Conservation (phyloP, 768 basidiomycete genomes). For the Crepidotus variabilis region DNA sequence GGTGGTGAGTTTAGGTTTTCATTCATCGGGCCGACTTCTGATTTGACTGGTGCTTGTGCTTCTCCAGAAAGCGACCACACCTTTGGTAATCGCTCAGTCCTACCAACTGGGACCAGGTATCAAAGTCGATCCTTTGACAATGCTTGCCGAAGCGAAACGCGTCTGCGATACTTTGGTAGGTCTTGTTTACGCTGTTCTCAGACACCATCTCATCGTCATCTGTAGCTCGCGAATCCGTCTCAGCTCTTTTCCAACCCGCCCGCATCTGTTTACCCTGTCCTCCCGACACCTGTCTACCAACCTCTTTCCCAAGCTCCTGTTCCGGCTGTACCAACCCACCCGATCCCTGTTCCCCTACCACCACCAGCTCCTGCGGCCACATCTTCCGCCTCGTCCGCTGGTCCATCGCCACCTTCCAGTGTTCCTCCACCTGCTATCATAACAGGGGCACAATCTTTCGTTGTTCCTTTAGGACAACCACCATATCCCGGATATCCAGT, state of each 20-base stretch:
- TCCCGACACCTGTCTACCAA: slow-evolving; percentile 39
- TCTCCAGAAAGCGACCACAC: slow-evolving; percentile 52
- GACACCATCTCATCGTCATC: slow-evolving; percentile 9
- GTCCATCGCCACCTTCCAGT: neutral
- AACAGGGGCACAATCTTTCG: slow-evolving; percentile 69
- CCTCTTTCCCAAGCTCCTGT: slow-evolving; percentile 16
- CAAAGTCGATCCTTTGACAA: slow-evolving; percentile 69
- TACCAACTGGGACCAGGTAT: slow-evolving; percentile 69
- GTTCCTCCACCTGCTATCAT: slow-evolving; percentile 43
- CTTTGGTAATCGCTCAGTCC: slow-evolving; percentile 75
- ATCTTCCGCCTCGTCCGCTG: slow-evolving; percentile 24
- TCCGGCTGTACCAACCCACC: slow-evolving; percentile 20
- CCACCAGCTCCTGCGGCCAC: slow-evolving; percentile 25
- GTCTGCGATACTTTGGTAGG: slow-evolving; percentile 74
- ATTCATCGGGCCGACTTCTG: neutral
- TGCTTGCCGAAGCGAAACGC: slow-evolving; percentile 75
- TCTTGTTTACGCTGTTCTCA: slow-evolving; percentile 4
- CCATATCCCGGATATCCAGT: slow-evolving; percentile 45
- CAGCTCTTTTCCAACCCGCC: slow-evolving; percentile 66
- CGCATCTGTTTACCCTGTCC: slow-evolving; percentile 48
- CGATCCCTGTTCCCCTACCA: slow-evolving; percentile 26
- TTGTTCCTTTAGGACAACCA: slow-evolving; percentile 61
- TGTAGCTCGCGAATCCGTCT: slow-evolving; percentile 70
- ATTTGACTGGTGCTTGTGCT: slow-evolving; percentile 8
- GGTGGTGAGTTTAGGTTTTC: slow-evolving; percentile 49